A percentile compares a stretch with the other conserved stretches of the same genome.
Evolutionary conservation across 192 early-diverging fungal genomes (phyloP).

Genomic region (Geosiphon pyriformis): DNA sequence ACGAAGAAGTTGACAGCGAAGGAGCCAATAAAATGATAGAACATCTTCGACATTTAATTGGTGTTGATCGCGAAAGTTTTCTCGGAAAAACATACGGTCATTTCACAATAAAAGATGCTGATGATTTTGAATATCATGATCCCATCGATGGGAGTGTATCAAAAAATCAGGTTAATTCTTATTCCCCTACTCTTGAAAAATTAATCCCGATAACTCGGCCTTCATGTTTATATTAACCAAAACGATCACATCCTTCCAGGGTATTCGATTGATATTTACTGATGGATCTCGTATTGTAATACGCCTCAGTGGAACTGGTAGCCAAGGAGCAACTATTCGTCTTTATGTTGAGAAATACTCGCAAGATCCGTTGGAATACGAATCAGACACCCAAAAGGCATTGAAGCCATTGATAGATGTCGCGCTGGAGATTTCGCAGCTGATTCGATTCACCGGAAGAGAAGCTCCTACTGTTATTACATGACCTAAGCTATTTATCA

Average conservation of each 20-base stretch:
- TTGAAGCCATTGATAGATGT: constrained; percentile 83
- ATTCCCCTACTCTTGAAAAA: constrained; percentile 2
- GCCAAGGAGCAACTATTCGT: constrained; percentile 91
- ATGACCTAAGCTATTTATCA: no score
- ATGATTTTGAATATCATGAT: constrained; percentile 94
- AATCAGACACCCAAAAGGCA: constrained; percentile 71
- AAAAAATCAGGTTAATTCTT: constrained; percentile 60
- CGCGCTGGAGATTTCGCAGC: constrained; percentile 67
- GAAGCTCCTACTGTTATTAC: constrained; percentile 88
- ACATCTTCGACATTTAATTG: constrained; percentile 55
- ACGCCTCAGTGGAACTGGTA: constrained; percentile 90
- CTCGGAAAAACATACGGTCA: constrained; percentile 59
- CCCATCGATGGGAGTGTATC: constrained; percentile 85
- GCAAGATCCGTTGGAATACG: constrained; percentile 51
- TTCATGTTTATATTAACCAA: no score
- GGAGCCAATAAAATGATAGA: constrained; percentile 75
- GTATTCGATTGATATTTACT: constrained; percentile 85
- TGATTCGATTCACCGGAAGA: constrained; percentile 81
- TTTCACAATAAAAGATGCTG: constrained; percentile 61
- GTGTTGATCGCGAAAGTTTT: constrained; percentile 37
- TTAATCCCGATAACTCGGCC: constrained; percentile 3
- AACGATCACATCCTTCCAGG: no score
- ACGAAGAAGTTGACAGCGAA: constrained; percentile 87
- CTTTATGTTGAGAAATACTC: constrained; percentile 94
- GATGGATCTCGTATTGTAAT: constrained; percentile 91